A percentile compares a stretch with the other conserved stretches of the same genome.
phyloP scores from a whole-genome alignment of 169 alveolate genomes.

The Plasmodium fragile region DNA sequence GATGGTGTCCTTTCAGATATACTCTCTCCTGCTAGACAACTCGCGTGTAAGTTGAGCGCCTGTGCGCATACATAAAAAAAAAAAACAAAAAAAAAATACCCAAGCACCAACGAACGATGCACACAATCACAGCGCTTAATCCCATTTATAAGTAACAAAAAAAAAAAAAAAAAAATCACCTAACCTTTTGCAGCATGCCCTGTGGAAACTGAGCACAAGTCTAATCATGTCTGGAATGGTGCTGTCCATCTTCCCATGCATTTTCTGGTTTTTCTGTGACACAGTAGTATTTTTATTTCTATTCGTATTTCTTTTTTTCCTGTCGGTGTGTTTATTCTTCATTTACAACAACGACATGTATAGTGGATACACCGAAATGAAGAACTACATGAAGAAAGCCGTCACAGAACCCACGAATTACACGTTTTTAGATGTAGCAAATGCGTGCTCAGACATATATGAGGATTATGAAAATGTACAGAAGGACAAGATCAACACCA shows the following conservation, averaged over 20 bases:
- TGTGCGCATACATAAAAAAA: neutral
- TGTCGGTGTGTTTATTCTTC: conserved; percentile 46
- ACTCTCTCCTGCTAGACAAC: conserved; percentile 8
- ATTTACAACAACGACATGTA: conserved; percentile 46
- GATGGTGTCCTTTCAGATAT: conserved; percentile 27
- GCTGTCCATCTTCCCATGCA: conserved; percentile 44
- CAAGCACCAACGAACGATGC: neutral
- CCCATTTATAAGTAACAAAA: neutral
- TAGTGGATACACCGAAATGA: conserved; percentile 50
- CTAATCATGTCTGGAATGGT: conserved; percentile 10
- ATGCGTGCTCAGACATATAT: conserved; percentile 40
- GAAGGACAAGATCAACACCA: neutral
- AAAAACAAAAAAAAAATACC: neutral
- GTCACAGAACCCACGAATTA: conserved; percentile 59
- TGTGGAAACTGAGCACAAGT: conserved; percentile 48
- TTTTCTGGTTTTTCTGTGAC: conserved; percentile 72
- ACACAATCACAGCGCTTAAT: neutral
- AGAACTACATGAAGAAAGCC: conserved; percentile 70
- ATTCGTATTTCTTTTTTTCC: conserved; percentile 32
- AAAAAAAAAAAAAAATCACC: neutral
- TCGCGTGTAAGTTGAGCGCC: conserved; percentile 36
- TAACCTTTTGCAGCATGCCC: conserved; percentile 21
- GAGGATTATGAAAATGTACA: conserved; percentile 34
- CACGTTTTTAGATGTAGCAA: conserved; percentile 61
- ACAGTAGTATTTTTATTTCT: conserved; percentile 66